Percentiles rank a stretch among this genome's conserved stretches.
Conservation (phyloP, 2,329 filamentous ascomycete genomes). For the Davidsoniella eucalypti region DNA sequence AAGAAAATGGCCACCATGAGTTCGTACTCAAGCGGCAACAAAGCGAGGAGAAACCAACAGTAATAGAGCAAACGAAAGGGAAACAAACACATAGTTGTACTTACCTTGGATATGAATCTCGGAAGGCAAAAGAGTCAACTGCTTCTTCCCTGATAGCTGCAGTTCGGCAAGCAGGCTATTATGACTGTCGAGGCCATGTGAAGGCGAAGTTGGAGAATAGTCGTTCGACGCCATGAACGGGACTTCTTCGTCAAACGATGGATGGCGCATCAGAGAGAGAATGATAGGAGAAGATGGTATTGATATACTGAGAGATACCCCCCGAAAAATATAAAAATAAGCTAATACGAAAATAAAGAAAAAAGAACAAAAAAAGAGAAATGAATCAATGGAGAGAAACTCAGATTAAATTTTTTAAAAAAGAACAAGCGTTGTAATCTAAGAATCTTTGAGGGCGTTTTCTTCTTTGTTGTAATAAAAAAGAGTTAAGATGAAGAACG, state of each 20-base stretch:
- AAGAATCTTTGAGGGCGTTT: too few species aligned
- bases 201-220: background rate
- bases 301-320: background rate
- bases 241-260: conserved; percentile 8
- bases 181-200: background rate
- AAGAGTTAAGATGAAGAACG: too few species aligned
- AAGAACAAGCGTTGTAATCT: background rate
- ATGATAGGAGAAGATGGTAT: background rate
- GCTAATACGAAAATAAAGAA: background rate
- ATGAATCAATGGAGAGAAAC: background rate
- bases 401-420: background rate
- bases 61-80: background rate
- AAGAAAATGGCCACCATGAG: too few species aligned
- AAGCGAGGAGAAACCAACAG: background rate
- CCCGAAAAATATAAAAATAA: background rate
- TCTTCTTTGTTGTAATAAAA: too few species aligned
- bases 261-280: conserved; percentile 2
- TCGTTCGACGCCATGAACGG: conserved; percentile 11
- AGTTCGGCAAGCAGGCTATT: conserved; percentile 5
- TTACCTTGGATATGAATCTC: conserved; percentile 16
- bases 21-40: too few species aligned
- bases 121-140: conserved; percentile 11
- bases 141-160: conserved; percentile 13
- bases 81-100: background rate
- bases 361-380: background rate